phyloP scores from a whole-genome alignment of 2,329 filamentous ascomycete genomes.

The Aspergillus costaricaensis region DNA sequence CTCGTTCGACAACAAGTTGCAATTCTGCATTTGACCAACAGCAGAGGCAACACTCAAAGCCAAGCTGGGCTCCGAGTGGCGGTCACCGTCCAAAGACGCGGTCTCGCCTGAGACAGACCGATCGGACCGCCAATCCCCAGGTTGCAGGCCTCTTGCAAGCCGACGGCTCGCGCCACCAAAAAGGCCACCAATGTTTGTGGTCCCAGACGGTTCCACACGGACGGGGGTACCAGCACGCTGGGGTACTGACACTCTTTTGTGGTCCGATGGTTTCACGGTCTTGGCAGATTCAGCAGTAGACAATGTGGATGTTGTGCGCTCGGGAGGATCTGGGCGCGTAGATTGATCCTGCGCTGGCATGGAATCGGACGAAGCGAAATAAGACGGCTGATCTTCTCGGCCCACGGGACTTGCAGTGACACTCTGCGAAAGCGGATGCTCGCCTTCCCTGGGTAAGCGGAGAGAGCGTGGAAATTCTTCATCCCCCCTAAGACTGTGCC shows the following conservation, averaged over 20 bases:
- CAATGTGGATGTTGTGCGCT: slow-evolving; percentile 44
- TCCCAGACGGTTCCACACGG: slow-evolving; percentile 33
- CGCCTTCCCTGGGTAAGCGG: slow-evolving; percentile 55
- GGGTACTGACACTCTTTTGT: slow-evolving; percentile 26
- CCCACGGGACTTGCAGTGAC: slow-evolving; percentile 68
- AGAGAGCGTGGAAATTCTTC: slow-evolving; percentile 57
- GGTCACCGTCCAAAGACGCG: slow-evolving; percentile 37
- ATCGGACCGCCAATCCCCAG: slow-evolving; percentile 41
- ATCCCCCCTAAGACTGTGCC: slow-evolving; percentile 58
- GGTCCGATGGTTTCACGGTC: slow-evolving; percentile 43
- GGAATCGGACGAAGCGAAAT: slow-evolving; percentile 35
- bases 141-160: slow-evolving; percentile 36
- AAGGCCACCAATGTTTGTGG: slow-evolving; percentile 40
- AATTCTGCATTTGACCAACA: slow-evolving; percentile 44
- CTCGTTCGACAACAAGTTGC: slow-evolving; percentile 38
- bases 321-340: slow-evolving; percentile 42
- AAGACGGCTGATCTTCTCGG: slow-evolving; percentile 36
- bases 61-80: slow-evolving; percentile 45
- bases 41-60: slow-evolving; percentile 49
- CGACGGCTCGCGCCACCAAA: slow-evolving; percentile 45
- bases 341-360: slow-evolving; percentile 26
- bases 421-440: slow-evolving; percentile 76
- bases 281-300: slow-evolving; percentile 51
- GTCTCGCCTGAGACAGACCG: slow-evolving; percentile 38
- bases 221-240: slow-evolving; percentile 31